These are phyloP conservation scores for Amphichorda felina DNA, from an alignment of 2,329 filamentous ascomycete genomes.

Conservation along the genomic window DNA sequence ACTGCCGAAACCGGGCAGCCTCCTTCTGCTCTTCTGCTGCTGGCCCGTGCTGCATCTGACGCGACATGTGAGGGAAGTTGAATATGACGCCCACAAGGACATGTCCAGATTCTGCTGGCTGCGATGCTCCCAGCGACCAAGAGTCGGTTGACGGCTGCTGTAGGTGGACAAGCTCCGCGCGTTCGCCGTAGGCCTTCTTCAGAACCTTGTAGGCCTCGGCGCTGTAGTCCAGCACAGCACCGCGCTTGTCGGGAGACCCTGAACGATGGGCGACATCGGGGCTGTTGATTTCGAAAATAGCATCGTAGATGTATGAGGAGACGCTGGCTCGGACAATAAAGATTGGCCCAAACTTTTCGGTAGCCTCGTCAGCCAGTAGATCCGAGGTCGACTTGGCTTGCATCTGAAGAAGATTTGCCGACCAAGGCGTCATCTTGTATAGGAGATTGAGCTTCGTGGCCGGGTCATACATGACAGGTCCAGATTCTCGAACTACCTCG, in stretches of 20 bases:
- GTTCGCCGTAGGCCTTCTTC: constrained; percentile 60
- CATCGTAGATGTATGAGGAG: constrained; percentile 43
- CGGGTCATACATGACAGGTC: constrained; percentile 70
- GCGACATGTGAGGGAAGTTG: constrained; percentile 58
- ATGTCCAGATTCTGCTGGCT: constrained; percentile 13
- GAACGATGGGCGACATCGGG: constrained; percentile 14
- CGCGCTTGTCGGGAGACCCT: constrained; percentile 25
- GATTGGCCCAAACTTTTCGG: constrained; percentile 72
- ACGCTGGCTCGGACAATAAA: constrained; percentile 60
- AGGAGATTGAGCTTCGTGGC: constrained; percentile 66
- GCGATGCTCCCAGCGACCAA: constrained; percentile 15
- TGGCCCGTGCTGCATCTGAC: constrained; percentile 80
- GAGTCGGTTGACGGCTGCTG: constrained; percentile 20
- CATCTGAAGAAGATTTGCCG: constrained; percentile 59
- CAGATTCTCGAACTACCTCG: constrained; percentile 25
- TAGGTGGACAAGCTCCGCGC: constrained; percentile 57
- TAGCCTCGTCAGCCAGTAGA: constrained; percentile 60
- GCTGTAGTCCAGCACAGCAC: constrained; percentile 31
- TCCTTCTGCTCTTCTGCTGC: constrained; percentile 76
- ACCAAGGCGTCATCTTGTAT: constrained; percentile 85
- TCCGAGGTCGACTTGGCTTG: constrained; percentile 65
- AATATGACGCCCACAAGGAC: constrained; percentile 59
- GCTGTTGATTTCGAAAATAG: constrained; percentile 23
- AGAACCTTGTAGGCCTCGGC: constrained; percentile 53
- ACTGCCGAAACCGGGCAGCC: constrained; percentile 69